phyloP scores from a whole-genome alignment of 345 rosid species.

The Eucalyptus erythrocorys region DNA sequence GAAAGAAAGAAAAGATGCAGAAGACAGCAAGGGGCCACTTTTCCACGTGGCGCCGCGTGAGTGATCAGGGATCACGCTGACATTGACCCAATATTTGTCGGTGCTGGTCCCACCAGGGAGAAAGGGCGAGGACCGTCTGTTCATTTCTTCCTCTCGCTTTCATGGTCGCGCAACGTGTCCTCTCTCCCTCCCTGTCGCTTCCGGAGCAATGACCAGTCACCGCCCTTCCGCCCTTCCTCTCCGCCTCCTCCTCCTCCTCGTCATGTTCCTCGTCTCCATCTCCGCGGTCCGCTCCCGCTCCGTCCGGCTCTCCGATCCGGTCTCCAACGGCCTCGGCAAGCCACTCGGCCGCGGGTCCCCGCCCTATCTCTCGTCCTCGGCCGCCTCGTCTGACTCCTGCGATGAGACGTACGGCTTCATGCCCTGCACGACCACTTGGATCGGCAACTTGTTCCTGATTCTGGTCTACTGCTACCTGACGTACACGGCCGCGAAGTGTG shows the following conservation, averaged over 20 bases:
- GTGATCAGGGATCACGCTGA: too few species aligned
- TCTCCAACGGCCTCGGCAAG: slow-evolving; percentile 14
- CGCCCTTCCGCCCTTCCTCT: background rate
- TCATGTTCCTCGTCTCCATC: background rate
- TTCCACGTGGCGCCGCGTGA: rapidly evolving
- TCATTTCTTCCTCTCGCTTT: background rate
- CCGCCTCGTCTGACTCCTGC: slow-evolving; percentile 5
- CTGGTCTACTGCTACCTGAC: slow-evolving; percentile 25
- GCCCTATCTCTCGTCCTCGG: background rate
- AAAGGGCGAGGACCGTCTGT: background rate
- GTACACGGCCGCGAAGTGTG: slow-evolving; percentile 27
- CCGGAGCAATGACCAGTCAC: background rate
- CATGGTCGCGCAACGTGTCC: background rate
- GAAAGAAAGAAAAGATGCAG: too few species aligned
- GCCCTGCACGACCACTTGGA: slow-evolving; percentile 27
- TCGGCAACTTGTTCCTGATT: slow-evolving; percentile 29
- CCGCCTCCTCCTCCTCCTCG: background rate
- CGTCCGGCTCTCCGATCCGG: background rate
- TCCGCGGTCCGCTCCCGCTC: slow-evolving; percentile 10
- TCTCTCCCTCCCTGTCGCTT: background rate
- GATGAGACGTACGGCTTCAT: slow-evolving; percentile 41
- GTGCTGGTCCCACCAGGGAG: too few species aligned
- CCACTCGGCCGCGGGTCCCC: background rate
- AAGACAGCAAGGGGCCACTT: too few species aligned
- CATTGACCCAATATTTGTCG: too few species aligned